Conservation (phyloP, 768 basidiomycete genomes). For the Lentinula boryana region DNA sequence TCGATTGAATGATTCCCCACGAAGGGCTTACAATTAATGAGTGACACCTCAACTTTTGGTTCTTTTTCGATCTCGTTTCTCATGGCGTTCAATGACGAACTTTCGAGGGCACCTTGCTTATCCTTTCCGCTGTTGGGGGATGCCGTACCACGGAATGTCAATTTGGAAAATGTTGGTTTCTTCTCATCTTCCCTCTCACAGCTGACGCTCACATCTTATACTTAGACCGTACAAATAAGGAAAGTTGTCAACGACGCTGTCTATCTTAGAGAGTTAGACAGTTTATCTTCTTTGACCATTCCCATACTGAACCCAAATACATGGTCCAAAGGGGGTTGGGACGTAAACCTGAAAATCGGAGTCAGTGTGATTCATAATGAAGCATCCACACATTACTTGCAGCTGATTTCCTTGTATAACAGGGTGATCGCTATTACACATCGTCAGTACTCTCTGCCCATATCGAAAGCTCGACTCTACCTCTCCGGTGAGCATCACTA, state of each 20-base stretch:
- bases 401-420: slow-evolving; percentile 7
- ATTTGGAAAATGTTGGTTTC: slow-evolving; percentile 18
- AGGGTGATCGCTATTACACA: slow-evolving; percentile 34
- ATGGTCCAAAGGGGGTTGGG: slow-evolving; percentile 29
- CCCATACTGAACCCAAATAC: slow-evolving; percentile 40
- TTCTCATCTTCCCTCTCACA: not conserved
- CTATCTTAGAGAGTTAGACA: slow-evolving; percentile 43
- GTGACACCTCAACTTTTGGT: slow-evolving; percentile 59
- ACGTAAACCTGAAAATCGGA: slow-evolving; percentile 15
- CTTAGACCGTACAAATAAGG: slow-evolving; percentile 29
- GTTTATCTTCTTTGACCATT: slow-evolving; percentile 42
- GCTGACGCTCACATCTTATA: slow-evolving; percentile 8
- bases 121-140: slow-evolving; percentile 54
- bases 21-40: slow-evolving; percentile 66
- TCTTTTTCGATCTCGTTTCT: slow-evolving; percentile 58
- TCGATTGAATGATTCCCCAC: not conserved
- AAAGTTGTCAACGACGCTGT: slow-evolving; percentile 59
- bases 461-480: slow-evolving; percentile 53
- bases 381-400: slow-evolving; percentile 12
- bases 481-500: slow-evolving; percentile 39
- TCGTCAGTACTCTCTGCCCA: slow-evolving; percentile 57
- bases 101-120: slow-evolving; percentile 53
- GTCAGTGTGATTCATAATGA: slow-evolving; percentile 17
- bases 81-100: slow-evolving; percentile 60
- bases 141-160: slow-evolving; percentile 23